phyloP scores from a whole-genome alignment of 495 filamentous ascomycete genomes.

The Collariella sp. region DNA sequence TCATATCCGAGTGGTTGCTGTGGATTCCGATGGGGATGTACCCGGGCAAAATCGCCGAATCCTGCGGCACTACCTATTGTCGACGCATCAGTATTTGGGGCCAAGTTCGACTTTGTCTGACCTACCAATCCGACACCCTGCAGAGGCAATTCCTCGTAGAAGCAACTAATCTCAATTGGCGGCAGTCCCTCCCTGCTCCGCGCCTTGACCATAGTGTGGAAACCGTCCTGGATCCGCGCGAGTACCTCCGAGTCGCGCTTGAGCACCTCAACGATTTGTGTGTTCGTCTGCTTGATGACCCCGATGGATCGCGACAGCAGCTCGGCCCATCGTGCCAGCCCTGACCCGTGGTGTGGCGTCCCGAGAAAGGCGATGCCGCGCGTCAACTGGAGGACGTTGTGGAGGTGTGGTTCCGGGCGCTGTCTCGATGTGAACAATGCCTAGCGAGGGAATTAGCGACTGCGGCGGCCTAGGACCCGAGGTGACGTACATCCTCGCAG shows the following conservation, averaged over 20 bases:
- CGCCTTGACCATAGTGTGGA: too few species aligned
- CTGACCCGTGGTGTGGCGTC: conserved; percentile 33
- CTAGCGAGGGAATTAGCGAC: conserved; percentile 4
- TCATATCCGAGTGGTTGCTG: too few species aligned
- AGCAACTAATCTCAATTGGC: too few species aligned
- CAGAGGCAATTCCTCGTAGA: too few species aligned
- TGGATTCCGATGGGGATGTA: too few species aligned
- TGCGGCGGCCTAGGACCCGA: not conserved
- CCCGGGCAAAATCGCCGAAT: too few species aligned
- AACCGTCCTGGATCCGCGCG: too few species aligned
- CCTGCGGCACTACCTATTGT: not conserved
- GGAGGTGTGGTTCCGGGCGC: conserved; percentile 22
- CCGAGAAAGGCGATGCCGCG: conserved; percentile 35
- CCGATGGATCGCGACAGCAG: conserved; percentile 8
- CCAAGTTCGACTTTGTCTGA: not conserved
- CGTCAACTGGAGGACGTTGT: conserved; percentile 24
- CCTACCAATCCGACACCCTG: not conserved
- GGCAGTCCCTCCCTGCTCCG: not conserved
- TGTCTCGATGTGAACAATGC: conserved; percentile 12
- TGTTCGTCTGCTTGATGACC: conserved; percentile 21
- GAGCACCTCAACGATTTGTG: conserved; percentile 19
- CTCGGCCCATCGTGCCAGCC: conserved; percentile 26
- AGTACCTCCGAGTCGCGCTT: not conserved
- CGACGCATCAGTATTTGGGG: not conserved
- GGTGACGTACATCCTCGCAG: conserved; percentile 24